A percentile compares a stretch with the other conserved stretches of the same genome.
phyloP scores from a whole-genome alignment of 495 filamentous ascomycete species.

The Pyronema domesticum region DNA sequence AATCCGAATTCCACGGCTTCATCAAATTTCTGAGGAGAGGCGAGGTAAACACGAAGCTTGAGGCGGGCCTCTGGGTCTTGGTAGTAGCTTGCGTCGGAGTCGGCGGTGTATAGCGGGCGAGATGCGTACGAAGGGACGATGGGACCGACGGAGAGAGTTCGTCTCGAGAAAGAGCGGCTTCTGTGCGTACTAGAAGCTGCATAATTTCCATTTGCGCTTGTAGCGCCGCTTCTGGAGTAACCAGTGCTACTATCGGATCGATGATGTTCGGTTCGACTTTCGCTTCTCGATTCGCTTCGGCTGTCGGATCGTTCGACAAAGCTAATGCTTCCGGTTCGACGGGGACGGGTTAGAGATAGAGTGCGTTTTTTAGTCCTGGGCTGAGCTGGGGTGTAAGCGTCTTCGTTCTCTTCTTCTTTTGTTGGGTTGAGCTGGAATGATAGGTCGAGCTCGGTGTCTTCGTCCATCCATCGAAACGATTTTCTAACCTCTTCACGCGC shows the following conservation, averaged over 20 bases:
- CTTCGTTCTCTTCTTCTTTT: conserved; percentile 7
- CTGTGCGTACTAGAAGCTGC: too few relatives aligned
- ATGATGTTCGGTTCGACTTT: too few relatives aligned
- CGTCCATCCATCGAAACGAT: conserved; percentile 64
- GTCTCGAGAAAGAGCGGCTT: too few relatives aligned
- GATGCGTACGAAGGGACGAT: too few relatives aligned
- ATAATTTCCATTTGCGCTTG: too few relatives aligned
- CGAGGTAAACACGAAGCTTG: conserved; percentile 72
- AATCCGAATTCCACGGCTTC: conserved; percentile 91
- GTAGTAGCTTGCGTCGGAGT: conserved; percentile 63
- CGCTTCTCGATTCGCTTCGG: background rate
- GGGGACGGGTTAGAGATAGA: conserved; percentile 11
- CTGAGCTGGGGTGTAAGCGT: background rate
- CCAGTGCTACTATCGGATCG: too few relatives aligned
- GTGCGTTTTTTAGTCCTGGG: conserved; percentile 11
- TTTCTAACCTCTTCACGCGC: conserved; percentile 44
- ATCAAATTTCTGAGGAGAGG: conserved; percentile 87
- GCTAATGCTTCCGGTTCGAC: too few relatives aligned
- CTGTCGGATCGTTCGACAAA: background rate
- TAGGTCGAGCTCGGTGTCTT: conserved; percentile 56
- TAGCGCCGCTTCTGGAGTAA: too few relatives aligned
- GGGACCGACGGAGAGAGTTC: too few relatives aligned
- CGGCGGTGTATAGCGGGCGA: background rate
- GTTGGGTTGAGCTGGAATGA: conserved; percentile 30
- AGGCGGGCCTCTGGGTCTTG: conserved; percentile 78